Evolutionary conservation across 495 filamentous ascomycete genomes (phyloP), one percentile per base, ranked within the genome.

Genomic region (Penicillium ochrochloron): DNA sequence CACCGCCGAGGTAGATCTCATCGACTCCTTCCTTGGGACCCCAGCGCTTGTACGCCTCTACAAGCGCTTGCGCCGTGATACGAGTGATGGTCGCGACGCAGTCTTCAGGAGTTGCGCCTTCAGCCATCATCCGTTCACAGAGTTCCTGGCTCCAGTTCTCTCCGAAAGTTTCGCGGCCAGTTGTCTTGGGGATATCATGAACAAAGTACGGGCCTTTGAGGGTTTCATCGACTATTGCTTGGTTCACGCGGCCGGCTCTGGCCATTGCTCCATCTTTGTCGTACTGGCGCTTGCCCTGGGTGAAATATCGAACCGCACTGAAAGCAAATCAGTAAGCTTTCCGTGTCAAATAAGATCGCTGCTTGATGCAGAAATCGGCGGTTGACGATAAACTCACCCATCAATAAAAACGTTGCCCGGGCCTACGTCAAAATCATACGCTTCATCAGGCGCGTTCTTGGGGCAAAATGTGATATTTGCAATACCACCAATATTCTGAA

Each of bases 151-250:
- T 42, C 39, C 39, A 42, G 39, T 42, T 42, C 55, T 84, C 82
- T n/a, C 81, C 71, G 68, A 83, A 84, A n/a, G 80, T 77, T 65
- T 83, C 82, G 19, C 82, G 75, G n/a, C 82, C 80, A 11, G 82
- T 84, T 6, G 82, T 83, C 71, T 83, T 83, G 39, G 82, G 81
- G 39, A 77, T 78, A 42, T 78, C 71, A 23, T 44, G 67, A 64
- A 66, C 80, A 51, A 65, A 81, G 73, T 82, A 84, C 27, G 73
- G 65, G 25, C 55, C 58, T 29, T 65, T 57, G 59, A 83, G 68
- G 70, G 83, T 79, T 37, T 76, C 71, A 62, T 82, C 76, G 27
- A 83, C 81, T 39, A 83, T 70, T 41, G 72, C 71, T 48, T 83
- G 77, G 65, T 80, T 68, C 44, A 84, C 76, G 10, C 35, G 76